These are phyloP conservation scores for Aspergillus sp. DNA, from an alignment of 2,329 filamentous ascomycete species.

Conservation along the genomic window DNA sequence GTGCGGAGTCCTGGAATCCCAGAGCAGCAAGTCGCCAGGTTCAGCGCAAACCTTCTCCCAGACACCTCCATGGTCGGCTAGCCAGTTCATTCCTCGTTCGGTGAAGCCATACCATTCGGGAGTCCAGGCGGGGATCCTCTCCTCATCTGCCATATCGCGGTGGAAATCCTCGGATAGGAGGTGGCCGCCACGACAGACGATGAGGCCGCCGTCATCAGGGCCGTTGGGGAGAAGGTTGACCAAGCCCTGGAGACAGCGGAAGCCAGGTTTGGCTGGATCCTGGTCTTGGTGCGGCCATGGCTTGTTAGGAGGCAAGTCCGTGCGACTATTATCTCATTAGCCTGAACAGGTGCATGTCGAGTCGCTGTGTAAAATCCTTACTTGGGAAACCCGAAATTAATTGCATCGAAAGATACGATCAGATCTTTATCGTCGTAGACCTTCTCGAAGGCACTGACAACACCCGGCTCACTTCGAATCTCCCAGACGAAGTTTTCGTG, in stretches of 20 bases:
- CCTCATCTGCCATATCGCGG: slow-evolving; percentile 22
- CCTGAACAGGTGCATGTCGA: background rate
- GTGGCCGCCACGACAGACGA: slow-evolving; percentile 30
- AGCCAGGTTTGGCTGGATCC: slow-evolving; percentile 40
- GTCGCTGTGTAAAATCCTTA: background rate
- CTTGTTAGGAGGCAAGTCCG: slow-evolving; percentile 25
- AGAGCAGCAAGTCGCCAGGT: slow-evolving; percentile 42
- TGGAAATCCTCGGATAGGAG: slow-evolving; percentile 27
- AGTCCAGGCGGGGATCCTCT: slow-evolving; percentile 20
- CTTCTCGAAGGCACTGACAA: slow-evolving; percentile 44
- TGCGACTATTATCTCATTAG: slow-evolving; percentile 5
- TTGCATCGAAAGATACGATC: slow-evolving; percentile 47
- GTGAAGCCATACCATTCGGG: slow-evolving; percentile 28
- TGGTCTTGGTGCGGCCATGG: slow-evolving; percentile 48
- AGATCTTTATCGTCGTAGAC: slow-evolving; percentile 44
- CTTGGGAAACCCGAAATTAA: slow-evolving; percentile 44
- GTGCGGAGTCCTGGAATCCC: slow-evolving; percentile 37
- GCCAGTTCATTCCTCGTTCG: slow-evolving; percentile 27
- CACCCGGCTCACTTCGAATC: slow-evolving; percentile 45
- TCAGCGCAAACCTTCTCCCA: slow-evolving; percentile 37
- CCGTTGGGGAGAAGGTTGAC: slow-evolving; percentile 40
- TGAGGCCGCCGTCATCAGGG: slow-evolving; percentile 34
- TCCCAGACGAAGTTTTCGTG: slow-evolving; percentile 49
- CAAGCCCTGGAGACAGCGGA: slow-evolving; percentile 48
- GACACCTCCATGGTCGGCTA: slow-evolving; percentile 22